phyloP scores from a whole-genome alignment of 176 grass and related monocot genomes.

The Triticum monococcum region DNA sequence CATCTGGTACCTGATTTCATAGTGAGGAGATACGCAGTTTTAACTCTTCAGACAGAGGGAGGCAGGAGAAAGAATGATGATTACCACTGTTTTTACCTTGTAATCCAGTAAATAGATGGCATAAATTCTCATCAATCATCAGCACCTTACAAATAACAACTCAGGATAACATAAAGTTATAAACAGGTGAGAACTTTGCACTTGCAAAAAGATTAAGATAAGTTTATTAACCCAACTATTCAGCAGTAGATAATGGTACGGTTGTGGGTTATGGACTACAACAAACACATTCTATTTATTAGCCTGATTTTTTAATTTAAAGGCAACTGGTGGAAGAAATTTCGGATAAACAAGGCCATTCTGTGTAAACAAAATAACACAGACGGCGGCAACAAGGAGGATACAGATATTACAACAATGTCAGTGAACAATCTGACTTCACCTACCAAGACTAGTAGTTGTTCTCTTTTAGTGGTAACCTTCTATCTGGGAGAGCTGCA shows the following conservation, averaged over 20 bases:
- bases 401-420: slow-evolving; percentile 33
- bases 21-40: background rate
- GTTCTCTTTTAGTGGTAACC: slow-evolving; percentile 64
- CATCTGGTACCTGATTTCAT: background rate
- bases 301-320: background rate
- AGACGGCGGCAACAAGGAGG: slow-evolving; percentile 5
- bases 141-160: slow-evolving; percentile 2
- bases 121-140: background rate
- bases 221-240: background rate
- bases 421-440: slow-evolving; percentile 32
- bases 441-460: slow-evolving; percentile 49
- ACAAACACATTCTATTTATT: slow-evolving; percentile 21
- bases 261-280: background rate
- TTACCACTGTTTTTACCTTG: background rate
- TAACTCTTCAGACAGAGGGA: background rate
- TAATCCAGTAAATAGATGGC: background rate
- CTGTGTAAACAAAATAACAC: slow-evolving; percentile 41
- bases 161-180: background rate
- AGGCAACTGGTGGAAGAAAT: slow-evolving; percentile 2
- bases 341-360: slow-evolving; percentile 17
- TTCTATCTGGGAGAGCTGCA: slow-evolving; percentile 36
- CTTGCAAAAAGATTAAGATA: background rate
- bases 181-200: background rate
- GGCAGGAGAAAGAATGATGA: background rate
- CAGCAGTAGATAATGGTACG: background rate